Base-by-base conservation (phyloP, 345 rosid species). In the Boechera divaricarpa region DNA sequence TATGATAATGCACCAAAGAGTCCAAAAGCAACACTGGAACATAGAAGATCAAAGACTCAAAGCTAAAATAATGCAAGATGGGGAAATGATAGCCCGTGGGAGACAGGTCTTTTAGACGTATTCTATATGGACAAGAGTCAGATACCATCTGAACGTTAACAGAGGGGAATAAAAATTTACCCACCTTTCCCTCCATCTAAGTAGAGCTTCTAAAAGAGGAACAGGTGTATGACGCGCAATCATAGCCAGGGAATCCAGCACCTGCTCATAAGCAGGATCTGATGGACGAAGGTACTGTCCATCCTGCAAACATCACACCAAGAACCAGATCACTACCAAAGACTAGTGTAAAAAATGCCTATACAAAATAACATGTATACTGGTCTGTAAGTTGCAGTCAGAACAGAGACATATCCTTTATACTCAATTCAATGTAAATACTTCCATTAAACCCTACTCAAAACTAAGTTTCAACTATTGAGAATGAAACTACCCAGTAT, bases 261-360 rank as follows among this genome's bases (percentile, higher is more conserved):
- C 99, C 85, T 95, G 99, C 83, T 91, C 98, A 80, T 95, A 95
- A 24, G 98, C 97, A 68, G 98, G 99, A 74, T 95, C 96, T 18
- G 98, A 87, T 69, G 98, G 97, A 67, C 99, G 88, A 84, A 94
- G 97, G 72, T 92, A 94, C 76, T 90, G 98, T 48, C 98, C 97
- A 89, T 94, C 97, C 98, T 94, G 87, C 38, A 68, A 73, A 54
- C 21, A 75, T 5, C 67, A 69, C 56, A 79, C 51, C 62, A 79
- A 62, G 18, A 70, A 55, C 16, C 69, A 57, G 36, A 53, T 79
- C 51, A 74, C 63, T 16, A 69, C 70, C 72, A 15, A 62, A 61
- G 29, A 56, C 41, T 31, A 33, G 7, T 38, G 61, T 31, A 8
- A 51, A 18, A 5, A 11, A 54, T 54, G 47, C 1, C 10, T 51